phyloP scores from a whole-genome alignment of 2,329 filamentous ascomycete genomes.

The Tolypocladium capitatum region DNA sequence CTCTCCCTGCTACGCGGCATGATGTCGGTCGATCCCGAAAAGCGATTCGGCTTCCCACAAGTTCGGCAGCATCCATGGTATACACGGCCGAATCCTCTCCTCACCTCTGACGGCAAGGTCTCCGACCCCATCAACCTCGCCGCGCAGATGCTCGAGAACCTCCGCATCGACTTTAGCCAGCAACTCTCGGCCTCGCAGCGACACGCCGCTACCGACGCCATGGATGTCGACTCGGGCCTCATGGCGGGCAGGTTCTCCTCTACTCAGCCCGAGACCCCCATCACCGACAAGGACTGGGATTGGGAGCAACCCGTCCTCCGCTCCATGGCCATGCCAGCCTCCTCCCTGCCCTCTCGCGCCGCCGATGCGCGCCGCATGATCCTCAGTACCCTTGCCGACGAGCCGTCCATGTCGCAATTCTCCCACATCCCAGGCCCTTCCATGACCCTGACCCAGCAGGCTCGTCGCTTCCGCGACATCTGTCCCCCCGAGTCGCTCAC shows the following conservation, averaged over 20 bases:
- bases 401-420: slow-evolving; percentile 81
- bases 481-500: slow-evolving; percentile 77
- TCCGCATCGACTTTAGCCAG: slow-evolving; percentile 77
- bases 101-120: slow-evolving; percentile 60
- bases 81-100: slow-evolving; percentile 65
- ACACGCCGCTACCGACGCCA: slow-evolving; percentile 33
- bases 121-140: slow-evolving; percentile 72
- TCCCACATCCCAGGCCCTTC: slow-evolving; percentile 65
- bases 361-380: slow-evolving; percentile 26
- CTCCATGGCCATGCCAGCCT: slow-evolving; percentile 29
- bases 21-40: slow-evolving; percentile 65
- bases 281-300: slow-evolving; percentile 66
- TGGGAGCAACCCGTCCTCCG: slow-evolving; percentile 66
- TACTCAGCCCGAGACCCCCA: slow-evolving; percentile 74
- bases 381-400: slow-evolving; percentile 60
- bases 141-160: slow-evolving; percentile 86
- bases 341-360: slow-evolving; percentile 19
- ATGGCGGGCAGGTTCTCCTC: slow-evolving; percentile 47
- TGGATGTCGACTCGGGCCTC: slow-evolving; percentile 53
- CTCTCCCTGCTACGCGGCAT: slow-evolving; percentile 82
- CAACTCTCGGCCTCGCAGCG: slow-evolving; percentile 39
- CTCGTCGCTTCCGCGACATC: slow-evolving; percentile 80
- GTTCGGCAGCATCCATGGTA: slow-evolving; percentile 93
- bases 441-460: slow-evolving; percentile 75
- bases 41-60: slow-evolving; percentile 73